Conservation (phyloP, 2,329 filamentous ascomycete species). For the Tothia fuscella region DNA sequence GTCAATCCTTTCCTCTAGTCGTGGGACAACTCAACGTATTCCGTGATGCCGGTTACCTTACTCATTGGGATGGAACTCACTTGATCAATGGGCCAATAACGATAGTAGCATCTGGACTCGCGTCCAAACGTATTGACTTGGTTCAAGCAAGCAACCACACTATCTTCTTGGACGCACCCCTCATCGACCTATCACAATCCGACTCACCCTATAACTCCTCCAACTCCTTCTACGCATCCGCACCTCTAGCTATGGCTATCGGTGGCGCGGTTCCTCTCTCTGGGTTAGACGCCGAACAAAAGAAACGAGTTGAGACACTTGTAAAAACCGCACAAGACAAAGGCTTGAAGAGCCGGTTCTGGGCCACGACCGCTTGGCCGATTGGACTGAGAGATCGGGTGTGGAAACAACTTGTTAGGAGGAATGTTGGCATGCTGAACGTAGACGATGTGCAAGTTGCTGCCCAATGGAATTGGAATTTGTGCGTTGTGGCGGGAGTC, state of each 20-base stretch:
- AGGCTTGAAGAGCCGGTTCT: constrained; percentile 45
- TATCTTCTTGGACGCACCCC: constrained; percentile 11
- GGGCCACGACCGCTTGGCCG: constrained; percentile 45
- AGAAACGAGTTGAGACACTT: constrained; percentile 37
- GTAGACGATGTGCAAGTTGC: constrained; percentile 44
- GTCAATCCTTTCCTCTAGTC: constrained; percentile 3
- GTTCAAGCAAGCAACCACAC: constrained; percentile 5
- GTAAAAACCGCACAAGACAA: constrained; percentile 38
- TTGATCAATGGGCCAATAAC: constrained; percentile 8
- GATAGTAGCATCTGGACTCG: constrained; percentile 10
- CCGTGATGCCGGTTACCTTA: constrained; percentile 7
- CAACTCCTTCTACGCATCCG: constrained; percentile 57
- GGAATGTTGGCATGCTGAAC: constrained; percentile 46
- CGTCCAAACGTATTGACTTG: constrained; percentile 6
- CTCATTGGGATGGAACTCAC: constrained; percentile 8
- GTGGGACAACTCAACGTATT: constrained; percentile 2
- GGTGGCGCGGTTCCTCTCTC: constrained; percentile 36
- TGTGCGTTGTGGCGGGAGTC: constrained; percentile 6
- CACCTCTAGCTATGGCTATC: constrained; percentile 43
- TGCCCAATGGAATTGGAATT: constrained; percentile 34
- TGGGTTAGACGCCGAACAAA: constrained; percentile 33
- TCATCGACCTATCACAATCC: constrained; percentile 7
- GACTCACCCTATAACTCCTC: constrained; percentile 31
- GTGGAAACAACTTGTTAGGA: constrained; percentile 42
- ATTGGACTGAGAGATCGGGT: constrained; percentile 39